A percentile compares a stretch with the other conserved stretches of the same genome.
Conservation (phyloP, 495 filamentous ascomycete species). For the Aspergillus haitiensis region DNA sequence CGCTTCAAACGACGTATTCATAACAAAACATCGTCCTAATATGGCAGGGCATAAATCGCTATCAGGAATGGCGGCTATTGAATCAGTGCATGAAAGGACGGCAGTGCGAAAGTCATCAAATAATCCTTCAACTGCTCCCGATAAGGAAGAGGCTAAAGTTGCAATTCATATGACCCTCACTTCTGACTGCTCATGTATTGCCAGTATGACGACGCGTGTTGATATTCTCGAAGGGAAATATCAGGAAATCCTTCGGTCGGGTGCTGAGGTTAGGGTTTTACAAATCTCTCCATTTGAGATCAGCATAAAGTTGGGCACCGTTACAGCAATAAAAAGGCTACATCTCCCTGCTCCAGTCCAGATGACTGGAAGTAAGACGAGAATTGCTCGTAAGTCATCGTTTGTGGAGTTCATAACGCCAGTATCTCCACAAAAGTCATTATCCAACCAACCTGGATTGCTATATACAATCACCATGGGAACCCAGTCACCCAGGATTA, state of each 20-base stretch:
- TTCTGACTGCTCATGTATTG: neutral
- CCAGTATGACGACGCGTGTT: neutral
- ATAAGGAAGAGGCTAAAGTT: neutral
- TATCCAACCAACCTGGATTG: neutral
- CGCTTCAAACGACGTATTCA: slow-evolving; percentile 30
- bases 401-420: slow-evolving; percentile 8
- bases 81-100: too few relatives aligned
- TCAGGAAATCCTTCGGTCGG: slow-evolving; percentile 1
- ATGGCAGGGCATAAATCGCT: slow-evolving; percentile 19
- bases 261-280: neutral
- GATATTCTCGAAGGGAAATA: neutral
- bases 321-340: slow-evolving; percentile 2
- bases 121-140: neutral
- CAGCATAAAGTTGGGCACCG: neutral
- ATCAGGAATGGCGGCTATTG: neutral
- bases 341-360: slow-evolving; percentile 4
- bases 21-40: slow-evolving; percentile 36
- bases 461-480: neutral
- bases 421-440: neutral
- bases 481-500: neutral
- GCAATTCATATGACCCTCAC: neutral
- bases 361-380: slow-evolving; percentile 7
- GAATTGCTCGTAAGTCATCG: neutral
- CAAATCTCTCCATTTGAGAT: slow-evolving; percentile 7
- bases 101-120: neutral